Conservation (phyloP, 1,284 basidiomycete genomes). For the Leucoagaricus sp. region DNA sequence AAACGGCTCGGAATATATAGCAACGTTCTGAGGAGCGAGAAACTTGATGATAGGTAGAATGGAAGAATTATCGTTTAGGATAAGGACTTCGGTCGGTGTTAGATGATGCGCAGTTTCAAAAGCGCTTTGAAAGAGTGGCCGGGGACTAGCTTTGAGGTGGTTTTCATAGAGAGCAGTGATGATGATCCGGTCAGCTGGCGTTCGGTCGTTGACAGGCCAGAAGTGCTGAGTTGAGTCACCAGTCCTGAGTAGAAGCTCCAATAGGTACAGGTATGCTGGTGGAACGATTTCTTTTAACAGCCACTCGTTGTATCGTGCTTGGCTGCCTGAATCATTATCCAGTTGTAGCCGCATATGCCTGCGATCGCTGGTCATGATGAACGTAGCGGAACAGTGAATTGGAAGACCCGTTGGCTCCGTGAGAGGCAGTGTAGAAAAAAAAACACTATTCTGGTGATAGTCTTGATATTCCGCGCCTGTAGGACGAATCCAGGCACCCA, state of each 20-base stretch:
- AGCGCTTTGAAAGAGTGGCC: conserved; percentile 3
- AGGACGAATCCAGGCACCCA: conserved; percentile 11
- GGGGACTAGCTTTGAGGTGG: background rate
- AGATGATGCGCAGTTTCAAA: background rate
- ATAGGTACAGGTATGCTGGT: conserved; percentile 35
- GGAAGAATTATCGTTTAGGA: background rate
- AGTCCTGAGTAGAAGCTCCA: conserved; percentile 23
- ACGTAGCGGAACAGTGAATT: conserved; percentile 37
- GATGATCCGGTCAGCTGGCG: background rate
- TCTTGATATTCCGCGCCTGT: conserved; percentile 1
- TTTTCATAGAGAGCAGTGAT: conserved; percentile 6
- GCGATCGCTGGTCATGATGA: conserved; percentile 35
- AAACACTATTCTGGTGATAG: conserved; percentile 5
- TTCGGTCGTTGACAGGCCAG: conserved; percentile 9
- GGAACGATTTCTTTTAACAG: conserved; percentile 37
- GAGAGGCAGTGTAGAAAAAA: conserved; percentile 37
- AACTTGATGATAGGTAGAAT: conserved; percentile 1
- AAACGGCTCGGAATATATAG: conserved; percentile 5
- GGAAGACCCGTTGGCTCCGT: conserved; percentile 30
- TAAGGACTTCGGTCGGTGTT: conserved; percentile 1
- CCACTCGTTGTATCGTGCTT: conserved; percentile 45
- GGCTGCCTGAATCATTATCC: conserved; percentile 25
- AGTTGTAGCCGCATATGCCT: conserved; percentile 38
- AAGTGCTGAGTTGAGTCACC: conserved; percentile 10
- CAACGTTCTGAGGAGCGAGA: conserved; percentile 1